Evolutionary conservation across 139 green algal genomes (phyloP).

Genomic region (Chlorella sp.): DNA sequence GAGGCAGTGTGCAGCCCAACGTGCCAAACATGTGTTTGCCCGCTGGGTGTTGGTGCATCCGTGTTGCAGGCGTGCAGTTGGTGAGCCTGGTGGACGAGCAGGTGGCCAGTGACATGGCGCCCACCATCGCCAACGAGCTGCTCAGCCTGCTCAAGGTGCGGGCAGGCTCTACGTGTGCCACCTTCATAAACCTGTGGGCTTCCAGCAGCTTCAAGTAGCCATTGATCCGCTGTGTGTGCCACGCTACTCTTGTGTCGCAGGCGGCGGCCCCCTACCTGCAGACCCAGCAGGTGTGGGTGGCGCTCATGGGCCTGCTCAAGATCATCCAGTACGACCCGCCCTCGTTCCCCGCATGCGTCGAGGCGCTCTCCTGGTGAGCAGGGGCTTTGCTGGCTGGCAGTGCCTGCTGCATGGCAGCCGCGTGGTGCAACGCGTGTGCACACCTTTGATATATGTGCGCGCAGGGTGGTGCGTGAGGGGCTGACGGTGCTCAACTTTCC

Average conservation of each 20-base stretch:
- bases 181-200: not conserved
- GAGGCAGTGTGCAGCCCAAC: no score
- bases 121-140: constrained; percentile 61
- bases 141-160: constrained; percentile 16
- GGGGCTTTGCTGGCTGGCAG: no score
- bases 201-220: no score
- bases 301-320: constrained; percentile 71
- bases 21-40: no score
- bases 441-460: no score
- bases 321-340: constrained; percentile 64
- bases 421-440: no score
- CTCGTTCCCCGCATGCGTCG: constrained; percentile 54
- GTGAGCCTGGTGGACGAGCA: constrained; percentile 71
- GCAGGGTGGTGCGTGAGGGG: constrained; percentile 30
- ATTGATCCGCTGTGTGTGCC: not conserved
- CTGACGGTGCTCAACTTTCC: constrained; percentile 48
- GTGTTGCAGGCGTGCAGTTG: constrained; percentile 52
- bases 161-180: not conserved
- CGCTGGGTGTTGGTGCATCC: no score
- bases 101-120: constrained; percentile 59
- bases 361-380: constrained; percentile 42
- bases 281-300: constrained; percentile 71
- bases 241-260: constrained; percentile 11
- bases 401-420: no score
- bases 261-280: constrained; percentile 61